phyloP scores from a whole-genome alignment of 106 monocot species.

The Dioscorea alata region DNA sequence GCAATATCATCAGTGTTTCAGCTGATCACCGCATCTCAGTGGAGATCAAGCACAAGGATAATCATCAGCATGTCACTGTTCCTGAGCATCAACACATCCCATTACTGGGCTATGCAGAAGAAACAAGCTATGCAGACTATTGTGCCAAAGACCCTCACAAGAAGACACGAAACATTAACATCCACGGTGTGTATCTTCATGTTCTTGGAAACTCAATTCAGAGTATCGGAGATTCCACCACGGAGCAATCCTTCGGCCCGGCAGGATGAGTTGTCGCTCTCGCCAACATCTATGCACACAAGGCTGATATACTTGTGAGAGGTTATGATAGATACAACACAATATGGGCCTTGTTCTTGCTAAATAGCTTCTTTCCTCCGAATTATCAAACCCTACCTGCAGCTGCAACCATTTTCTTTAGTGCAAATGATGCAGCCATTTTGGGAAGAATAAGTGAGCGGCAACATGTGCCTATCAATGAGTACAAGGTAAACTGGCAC shows the following conservation, averaged over 20 bases:
- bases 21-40: too few relatives aligned
- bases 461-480: conserved; percentile 81
- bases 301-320: conserved; percentile 86
- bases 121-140: too few relatives aligned
- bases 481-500: conserved; percentile 73
- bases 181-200: too few relatives aligned
- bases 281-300: conserved; percentile 80
- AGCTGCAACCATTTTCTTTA: conserved; percentile 84
- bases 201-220: too few relatives aligned
- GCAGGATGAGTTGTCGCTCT: conserved; percentile 93
- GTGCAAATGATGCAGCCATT: conserved; percentile 95
- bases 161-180: too few relatives aligned
- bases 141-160: too few relatives aligned
- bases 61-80: too few relatives aligned
- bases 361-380: conserved; percentile 61
- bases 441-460: conserved; percentile 58
- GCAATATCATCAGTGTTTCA: too few relatives aligned
- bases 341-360: conserved; percentile 79
- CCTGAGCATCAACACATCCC: too few relatives aligned
- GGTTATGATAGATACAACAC: conserved; percentile 98
- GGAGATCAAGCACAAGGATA: too few relatives aligned
- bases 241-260: conserved; percentile 73
- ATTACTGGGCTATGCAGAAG: too few relatives aligned
- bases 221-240: conserved; percentile 96
- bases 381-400: conserved; percentile 29